Base-by-base conservation (phyloP, 1,284 basidiomycete species). In the Blastosporella zonata region DNA sequence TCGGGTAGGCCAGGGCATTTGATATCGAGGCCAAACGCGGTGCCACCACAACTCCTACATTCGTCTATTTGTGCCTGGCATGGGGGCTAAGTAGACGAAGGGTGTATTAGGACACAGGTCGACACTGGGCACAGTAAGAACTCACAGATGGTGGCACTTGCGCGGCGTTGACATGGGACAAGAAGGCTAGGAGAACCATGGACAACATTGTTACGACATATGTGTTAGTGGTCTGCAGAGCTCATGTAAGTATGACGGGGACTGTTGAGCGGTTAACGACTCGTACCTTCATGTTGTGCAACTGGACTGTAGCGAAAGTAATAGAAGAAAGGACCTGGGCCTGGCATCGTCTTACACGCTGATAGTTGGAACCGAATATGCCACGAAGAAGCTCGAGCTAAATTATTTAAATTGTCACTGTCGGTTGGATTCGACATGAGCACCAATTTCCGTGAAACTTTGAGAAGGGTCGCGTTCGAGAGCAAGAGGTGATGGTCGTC, bases 1-100 rank as follows among this genome's bases (percentile, higher is more conserved):
- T 21, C 18, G 29, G 41, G 13, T 13, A 9, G 29, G 15, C 34
- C 23, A 18, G 41, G 41, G 20, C 41, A 43, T 5, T 17, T 20
- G 3, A 43, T 43, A 15, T 43, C 41, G 9, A 43, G 41, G 7
- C 41, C 41, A 18, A 34, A 43, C 3, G 41, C 41, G 15, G 34
- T 43, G 41, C 25, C 25, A 15, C 10, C 17, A 13, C 8, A 8
- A 3, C 5, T 10, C 17, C 29, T 33, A 22, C 41, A 43, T 2
- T 33, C 41, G 31, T 43, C 41, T 3, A 43, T 43, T 9, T 43
- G 41, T 22, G 20, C 2, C 29, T 43, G 41, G 29, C 41, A 43
- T 13, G 41, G 41, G 22, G 28, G 28, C 41, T 43, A n/a, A 8
- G 12, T n/a, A 20, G 34, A 25, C 13, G n/a, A 23, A 22, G 18